Evolutionary conservation across 1,284 basidiomycete genomes (phyloP), one percentile per base, ranked within the genome.

Genomic region (Malassezia caprae): DNA sequence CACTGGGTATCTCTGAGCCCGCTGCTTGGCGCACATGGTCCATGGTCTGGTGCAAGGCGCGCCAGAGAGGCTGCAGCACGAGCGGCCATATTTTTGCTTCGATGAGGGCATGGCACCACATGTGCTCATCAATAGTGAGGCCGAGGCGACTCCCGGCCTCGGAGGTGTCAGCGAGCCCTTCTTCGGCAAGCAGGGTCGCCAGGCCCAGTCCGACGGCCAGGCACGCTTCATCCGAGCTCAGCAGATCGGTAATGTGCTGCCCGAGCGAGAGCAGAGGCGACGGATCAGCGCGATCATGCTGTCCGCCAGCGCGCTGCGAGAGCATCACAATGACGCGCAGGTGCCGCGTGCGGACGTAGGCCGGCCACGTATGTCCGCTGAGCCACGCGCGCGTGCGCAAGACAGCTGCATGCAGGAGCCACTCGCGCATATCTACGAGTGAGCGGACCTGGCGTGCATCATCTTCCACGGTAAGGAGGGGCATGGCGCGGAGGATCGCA

Each of bases 71-170:
- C 10, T 51, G 50, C 6, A 58, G 34, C 1, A 58, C 19, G 13
- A 15, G n/a, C 27, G 45, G 51, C 15, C 48, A 15, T 5, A 27
- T 21, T 13, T 42, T 42, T 45, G 51, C 48, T 44, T 56, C 62
- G 15, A 62, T 51, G n/a, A 63, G 56, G 8, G 60, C 50, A 41
- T 68, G 68, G 60, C 63, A 70, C 43, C 65, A 65, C 19, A 60
- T 54, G 45, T 65, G 65, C 48, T 63, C 62, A 13, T 59, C 59
- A 21, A 56, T 42, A 13, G 50, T 64, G 24, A 70, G 63, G 13
- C 66, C 68, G 15, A 64, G 59, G 4, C 54, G 31, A 8, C 42
- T 27, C 26, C 21, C 42, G 8, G 42, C 46, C 11, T 32, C 40
- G 24, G 6, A n/a, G 13, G 4, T 23, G 23, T 24, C 52, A 23